A percentile compares a stretch with the other conserved stretches of the same genome.
These are phyloP conservation scores for Lasiosphaeris hirsuta DNA, from an alignment of 495 filamentous ascomycete species.

Conservation along the genomic window DNA sequence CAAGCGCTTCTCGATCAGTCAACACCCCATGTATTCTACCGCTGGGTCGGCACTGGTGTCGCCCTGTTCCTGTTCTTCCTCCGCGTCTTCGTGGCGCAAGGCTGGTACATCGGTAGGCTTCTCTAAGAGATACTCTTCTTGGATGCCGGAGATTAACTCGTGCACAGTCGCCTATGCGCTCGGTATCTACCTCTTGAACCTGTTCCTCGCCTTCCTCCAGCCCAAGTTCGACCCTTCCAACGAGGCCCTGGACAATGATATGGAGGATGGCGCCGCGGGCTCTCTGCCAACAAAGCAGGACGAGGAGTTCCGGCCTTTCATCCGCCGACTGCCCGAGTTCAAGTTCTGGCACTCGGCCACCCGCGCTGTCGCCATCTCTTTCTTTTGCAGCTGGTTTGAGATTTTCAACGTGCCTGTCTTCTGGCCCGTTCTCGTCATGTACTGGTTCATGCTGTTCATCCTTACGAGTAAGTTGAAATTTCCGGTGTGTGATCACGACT, in stretches of 20 bases:
- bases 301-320: slow-evolving; percentile 96
- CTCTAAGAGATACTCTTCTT: not conserved
- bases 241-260: slow-evolving; percentile 83
- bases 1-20: slow-evolving; percentile 92
- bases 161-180: slow-evolving; percentile 87
- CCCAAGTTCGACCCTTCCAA: slow-evolving; percentile 99
- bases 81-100: slow-evolving; percentile 85
- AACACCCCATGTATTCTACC: slow-evolving; percentile 80
- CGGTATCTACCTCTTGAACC: slow-evolving; percentile 97
- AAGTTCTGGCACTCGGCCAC: slow-evolving; percentile 99
- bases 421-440: slow-evolving; percentile 97
- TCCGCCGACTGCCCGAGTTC: slow-evolving; percentile 93
- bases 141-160: not conserved
- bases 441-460: slow-evolving; percentile 94
- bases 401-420: slow-evolving; percentile 97
- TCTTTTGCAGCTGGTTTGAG: slow-evolving; percentile 86
- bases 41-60: slow-evolving; percentile 79
- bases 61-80: slow-evolving; percentile 78
- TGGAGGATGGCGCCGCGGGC: slow-evolving; percentile 82
- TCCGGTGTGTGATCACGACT: not conserved
- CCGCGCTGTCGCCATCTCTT: slow-evolving; percentile 77
- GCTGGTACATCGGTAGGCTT: slow-evolving; percentile 93
- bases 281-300: slow-evolving; percentile 88
- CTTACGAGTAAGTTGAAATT: slow-evolving; percentile 73
- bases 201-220: slow-evolving; percentile 97